phyloP scores from a whole-genome alignment of 768 basidiomycete species.

The Naganishia randhawae region DNA sequence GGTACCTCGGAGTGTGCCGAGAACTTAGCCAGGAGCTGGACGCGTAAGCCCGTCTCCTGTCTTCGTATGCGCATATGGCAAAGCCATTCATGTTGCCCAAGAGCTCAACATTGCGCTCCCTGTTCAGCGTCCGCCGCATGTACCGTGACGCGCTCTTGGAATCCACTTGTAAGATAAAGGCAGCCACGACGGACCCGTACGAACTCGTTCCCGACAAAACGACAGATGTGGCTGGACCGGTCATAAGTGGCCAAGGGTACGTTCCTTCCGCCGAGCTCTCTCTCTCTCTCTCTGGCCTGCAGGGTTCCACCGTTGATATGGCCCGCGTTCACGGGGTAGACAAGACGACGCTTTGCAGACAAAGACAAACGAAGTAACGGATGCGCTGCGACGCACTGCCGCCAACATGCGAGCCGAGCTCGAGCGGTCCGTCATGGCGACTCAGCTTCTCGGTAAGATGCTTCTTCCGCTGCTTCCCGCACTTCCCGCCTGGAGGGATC shows the following conservation, averaged over 20 bases:
- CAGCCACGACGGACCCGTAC: slow-evolving; percentile 60
- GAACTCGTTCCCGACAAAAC: slow-evolving; percentile 63
- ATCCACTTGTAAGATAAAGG: slow-evolving; percentile 60
- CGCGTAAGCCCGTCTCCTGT: neutral
- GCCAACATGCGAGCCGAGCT: slow-evolving; percentile 86
- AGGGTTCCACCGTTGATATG: neutral
- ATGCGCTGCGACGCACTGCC: slow-evolving; percentile 77
- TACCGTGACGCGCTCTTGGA: slow-evolving; percentile 65
- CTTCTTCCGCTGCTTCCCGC: too few species aligned
- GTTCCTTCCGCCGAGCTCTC: slow-evolving; percentile 27
- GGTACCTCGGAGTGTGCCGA: slow-evolving; percentile 12
- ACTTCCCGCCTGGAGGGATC: too few species aligned
- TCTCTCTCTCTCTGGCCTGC: slow-evolving; percentile 8
- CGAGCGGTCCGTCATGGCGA: slow-evolving; percentile 77
- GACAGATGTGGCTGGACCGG: slow-evolving; percentile 31
- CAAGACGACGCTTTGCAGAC: slow-evolving; percentile 81
- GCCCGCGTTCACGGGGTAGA: too few species aligned
- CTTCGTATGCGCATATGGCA: too few species aligned
- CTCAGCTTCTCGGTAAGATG: slow-evolving; percentile 79
- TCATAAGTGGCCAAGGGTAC: neutral
- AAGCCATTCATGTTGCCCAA: too few species aligned
- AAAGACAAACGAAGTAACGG: slow-evolving; percentile 83
- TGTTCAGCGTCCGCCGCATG: slow-evolving; percentile 60
- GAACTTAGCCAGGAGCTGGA: slow-evolving; percentile 12
- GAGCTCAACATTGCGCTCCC: neutral